Conservation (phyloP, 805 yeast genomes). For the Blastobotrys robertii region DNA sequence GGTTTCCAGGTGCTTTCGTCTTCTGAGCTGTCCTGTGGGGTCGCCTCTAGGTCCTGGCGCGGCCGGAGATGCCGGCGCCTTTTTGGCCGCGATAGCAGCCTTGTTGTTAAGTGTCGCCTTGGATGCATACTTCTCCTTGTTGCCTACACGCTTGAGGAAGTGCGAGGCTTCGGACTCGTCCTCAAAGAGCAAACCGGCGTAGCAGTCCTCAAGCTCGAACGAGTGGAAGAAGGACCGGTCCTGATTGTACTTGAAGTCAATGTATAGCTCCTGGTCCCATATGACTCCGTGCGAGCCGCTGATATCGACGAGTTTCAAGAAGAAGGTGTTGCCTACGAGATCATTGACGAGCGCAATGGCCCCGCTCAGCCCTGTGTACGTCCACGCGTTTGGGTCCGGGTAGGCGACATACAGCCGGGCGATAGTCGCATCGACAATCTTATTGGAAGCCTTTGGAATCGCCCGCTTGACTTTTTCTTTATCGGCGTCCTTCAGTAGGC, state of each 20-base stretch:
- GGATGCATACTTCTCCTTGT: conserved; percentile 74
- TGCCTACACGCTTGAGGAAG: conserved; percentile 66
- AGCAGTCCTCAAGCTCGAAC: conserved; percentile 86
- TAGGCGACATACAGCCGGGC: conserved; percentile 85
- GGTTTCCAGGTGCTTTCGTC: conserved; percentile 22
- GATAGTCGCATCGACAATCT: conserved; percentile 80
- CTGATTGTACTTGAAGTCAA: conserved; percentile 81
- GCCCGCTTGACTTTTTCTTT: conserved; percentile 85
- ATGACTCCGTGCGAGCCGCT: conserved; percentile 73
- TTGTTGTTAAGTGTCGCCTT: conserved; percentile 79
- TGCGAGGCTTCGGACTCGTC: conserved; percentile 82
- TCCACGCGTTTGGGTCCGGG: conserved; percentile 77
- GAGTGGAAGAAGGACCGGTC: conserved; percentile 93
- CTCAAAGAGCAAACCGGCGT: conserved; percentile 78
- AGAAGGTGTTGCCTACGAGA: conserved; percentile 87
- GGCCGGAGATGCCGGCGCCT: conserved; percentile 29
- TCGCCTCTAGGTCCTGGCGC: conserved; percentile 60
- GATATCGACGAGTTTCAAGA: conserved; percentile 81
- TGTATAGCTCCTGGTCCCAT: conserved; percentile 95
- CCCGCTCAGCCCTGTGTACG: conserved; percentile 80
- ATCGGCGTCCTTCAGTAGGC: conserved; percentile 39
- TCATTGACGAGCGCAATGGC: conserved; percentile 86
- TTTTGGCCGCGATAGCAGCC: conserved; percentile 75
- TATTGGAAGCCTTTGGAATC: conserved; percentile 79
- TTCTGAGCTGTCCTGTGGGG: conserved; percentile 24